These are phyloP conservation scores for Aspergillus ochraceus DNA, from an alignment of 2,329 filamentous ascomycete genomes.

Conservation along the genomic window DNA sequence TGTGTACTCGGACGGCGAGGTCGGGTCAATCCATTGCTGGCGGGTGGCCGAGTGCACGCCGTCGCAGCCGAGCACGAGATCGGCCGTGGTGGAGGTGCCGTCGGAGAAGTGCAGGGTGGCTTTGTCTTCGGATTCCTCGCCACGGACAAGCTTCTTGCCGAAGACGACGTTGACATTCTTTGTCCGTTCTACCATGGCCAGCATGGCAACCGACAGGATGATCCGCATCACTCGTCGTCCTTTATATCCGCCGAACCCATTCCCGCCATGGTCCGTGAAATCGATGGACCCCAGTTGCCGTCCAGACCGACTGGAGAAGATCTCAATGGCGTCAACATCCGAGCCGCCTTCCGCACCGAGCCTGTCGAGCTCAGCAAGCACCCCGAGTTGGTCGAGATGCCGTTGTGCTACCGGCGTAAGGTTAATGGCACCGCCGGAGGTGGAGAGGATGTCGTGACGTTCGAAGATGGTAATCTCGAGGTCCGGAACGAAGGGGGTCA, in stretches of 20 bases:
- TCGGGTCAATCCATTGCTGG: conserved; percentile 35
- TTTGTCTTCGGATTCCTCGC: conserved; percentile 32
- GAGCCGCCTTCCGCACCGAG: conserved; percentile 41
- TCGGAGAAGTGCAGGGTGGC: conserved; percentile 42
- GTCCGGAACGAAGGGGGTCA: conserved; percentile 33
- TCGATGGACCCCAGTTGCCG: conserved; percentile 38
- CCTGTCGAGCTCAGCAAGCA: conserved; percentile 38
- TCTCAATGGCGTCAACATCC: conserved; percentile 42
- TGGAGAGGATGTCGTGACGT: conserved; percentile 41
- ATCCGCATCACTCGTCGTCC: conserved; percentile 45
- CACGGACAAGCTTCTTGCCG: conserved; percentile 41
- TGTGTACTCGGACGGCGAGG: conserved; percentile 37
- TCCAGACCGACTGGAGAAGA: conserved; percentile 43
- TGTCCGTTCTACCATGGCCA: conserved; percentile 37
- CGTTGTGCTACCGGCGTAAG: conserved; percentile 46
- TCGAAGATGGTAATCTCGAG: conserved; percentile 42
- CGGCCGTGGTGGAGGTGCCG: conserved; percentile 30
- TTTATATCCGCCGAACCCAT: conserved; percentile 42
- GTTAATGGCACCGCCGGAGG: conserved; percentile 47
- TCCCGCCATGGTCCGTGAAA: conserved; percentile 37
- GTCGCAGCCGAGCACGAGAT: conserved; percentile 42
- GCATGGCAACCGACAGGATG: conserved; percentile 42
- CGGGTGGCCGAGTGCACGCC: conserved; percentile 42
- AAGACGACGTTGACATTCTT: conserved; percentile 42
- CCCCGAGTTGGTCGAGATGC: conserved; percentile 44